Evolutionary conservation across 805 yeast species (phyloP).

Genomic region (Suhomyces sp.): DNA sequence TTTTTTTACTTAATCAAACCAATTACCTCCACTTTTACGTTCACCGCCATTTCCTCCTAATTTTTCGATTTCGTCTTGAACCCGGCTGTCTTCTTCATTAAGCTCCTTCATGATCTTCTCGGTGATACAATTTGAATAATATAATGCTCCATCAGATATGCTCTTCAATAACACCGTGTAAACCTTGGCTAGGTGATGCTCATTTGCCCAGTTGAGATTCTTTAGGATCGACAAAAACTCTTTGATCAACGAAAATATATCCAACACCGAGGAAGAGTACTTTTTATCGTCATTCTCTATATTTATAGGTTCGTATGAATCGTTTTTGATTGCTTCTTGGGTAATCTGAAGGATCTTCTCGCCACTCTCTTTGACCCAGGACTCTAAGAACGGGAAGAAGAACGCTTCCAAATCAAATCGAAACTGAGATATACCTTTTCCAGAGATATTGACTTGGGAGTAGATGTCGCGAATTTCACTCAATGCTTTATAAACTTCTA

Average conservation of each 20-base stretch:
- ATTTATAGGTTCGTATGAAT: conserved; percentile 54
- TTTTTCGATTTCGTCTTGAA: conserved; percentile 1
- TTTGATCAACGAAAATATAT: conserved; percentile 61
- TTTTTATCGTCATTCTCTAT: conserved; percentile 35
- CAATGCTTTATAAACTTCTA: conserved; percentile 53
- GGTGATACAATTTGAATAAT: conserved; percentile 43
- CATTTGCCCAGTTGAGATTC: conserved; percentile 63
- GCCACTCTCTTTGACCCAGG: conserved; percentile 45
- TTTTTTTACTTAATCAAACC: no score
- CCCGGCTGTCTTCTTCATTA: conserved; percentile 26
- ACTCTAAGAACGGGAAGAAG: conserved; percentile 41
- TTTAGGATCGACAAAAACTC: conserved; percentile 56
- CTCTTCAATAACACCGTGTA: conserved; percentile 60
- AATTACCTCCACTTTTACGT: conserved; percentile 19
- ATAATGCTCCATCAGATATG: conserved; percentile 57
- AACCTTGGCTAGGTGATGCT: conserved; percentile 57
- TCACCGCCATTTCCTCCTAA: conserved; percentile 7
- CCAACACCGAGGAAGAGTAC: conserved; percentile 62
- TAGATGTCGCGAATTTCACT: conserved; percentile 51
- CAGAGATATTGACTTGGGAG: conserved; percentile 43
- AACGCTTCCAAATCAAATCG: conserved; percentile 54
- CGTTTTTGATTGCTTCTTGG: conserved; percentile 54
- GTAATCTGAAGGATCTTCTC: conserved; percentile 47
- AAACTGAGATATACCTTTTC: conserved; percentile 28
- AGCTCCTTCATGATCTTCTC: conserved; percentile 43